A percentile compares a stretch with the other conserved stretches of the same genome.
Evolutionary conservation across 768 basidiomycete genomes (phyloP).

Genomic region (Psilocybe subaeruginosa): DNA sequence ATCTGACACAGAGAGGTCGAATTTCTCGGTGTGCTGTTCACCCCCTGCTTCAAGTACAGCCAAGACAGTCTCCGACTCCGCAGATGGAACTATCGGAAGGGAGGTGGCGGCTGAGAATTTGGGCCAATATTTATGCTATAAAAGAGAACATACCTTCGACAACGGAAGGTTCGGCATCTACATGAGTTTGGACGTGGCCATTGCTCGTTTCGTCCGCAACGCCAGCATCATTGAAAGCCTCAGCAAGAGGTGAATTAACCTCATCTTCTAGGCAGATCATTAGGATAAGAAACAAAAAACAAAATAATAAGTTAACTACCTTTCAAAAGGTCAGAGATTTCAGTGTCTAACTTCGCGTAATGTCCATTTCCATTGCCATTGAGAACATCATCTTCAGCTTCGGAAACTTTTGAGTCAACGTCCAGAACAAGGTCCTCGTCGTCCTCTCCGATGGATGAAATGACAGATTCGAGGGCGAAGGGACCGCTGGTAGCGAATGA

Average conservation of each 20-base stretch:
- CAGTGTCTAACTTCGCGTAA: neutral
- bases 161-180: neutral
- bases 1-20: neutral
- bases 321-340: neutral
- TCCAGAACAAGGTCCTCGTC: neutral
- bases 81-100: neutral
- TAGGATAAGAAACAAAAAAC: neutral
- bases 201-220: neutral
- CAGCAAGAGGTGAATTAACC: neutral
- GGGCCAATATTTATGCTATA: neutral
- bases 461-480: constrained; percentile 2
- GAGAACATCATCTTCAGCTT: neutral
- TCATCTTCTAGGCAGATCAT: neutral
- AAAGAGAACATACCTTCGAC: neutral
- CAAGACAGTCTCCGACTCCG: neutral
- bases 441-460: constrained; percentile 2
- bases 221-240: neutral
- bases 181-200: neutral
- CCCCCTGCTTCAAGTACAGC: neutral
- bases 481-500: constrained; percentile 2
- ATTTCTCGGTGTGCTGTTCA: neutral
- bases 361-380: neutral
- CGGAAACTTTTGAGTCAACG: neutral
- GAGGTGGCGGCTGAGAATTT: too few species aligned
- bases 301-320: neutral